phyloP scores from a whole-genome alignment of 345 rosid genomes.

The Hirschfeldia incana region DNA sequence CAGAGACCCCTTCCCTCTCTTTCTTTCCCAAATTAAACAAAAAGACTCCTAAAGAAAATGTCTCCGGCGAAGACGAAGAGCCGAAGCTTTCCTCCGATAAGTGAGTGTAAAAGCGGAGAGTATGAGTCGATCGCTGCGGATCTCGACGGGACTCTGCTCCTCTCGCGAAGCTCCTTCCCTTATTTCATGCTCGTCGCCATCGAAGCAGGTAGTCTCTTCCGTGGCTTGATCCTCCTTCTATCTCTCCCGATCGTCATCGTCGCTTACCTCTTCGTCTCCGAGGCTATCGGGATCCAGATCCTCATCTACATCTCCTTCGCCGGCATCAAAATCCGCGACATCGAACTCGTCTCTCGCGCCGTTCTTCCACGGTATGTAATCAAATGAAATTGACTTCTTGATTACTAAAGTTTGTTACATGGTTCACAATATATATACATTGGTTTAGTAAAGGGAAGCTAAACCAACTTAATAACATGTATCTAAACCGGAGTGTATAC shows the following conservation, averaged over 20 bases:
- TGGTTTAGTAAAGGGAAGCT: too few relatives aligned
- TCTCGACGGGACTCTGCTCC: conserved; percentile 82
- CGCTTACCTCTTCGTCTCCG: conserved; percentile 83
- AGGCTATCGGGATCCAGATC: conserved; percentile 85
- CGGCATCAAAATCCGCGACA: conserved; percentile 89
- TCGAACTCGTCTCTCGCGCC: conserved; percentile 91
- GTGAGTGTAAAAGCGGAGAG: conserved; percentile 47
- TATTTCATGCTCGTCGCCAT: conserved; percentile 93
- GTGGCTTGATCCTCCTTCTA: conserved; percentile 75
- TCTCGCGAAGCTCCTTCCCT: conserved; percentile 80
- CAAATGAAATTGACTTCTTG: too few relatives aligned
- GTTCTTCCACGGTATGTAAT: conserved; percentile 71
- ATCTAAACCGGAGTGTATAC: too few relatives aligned
- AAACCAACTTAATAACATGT: too few relatives aligned
- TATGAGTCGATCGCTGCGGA: conserved; percentile 87
- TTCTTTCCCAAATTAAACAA: background rate
- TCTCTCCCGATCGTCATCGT: conserved; percentile 74
- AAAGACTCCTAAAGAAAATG: conserved; percentile 33
- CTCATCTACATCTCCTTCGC: conserved; percentile 83
- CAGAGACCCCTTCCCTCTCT: conserved; percentile 44
- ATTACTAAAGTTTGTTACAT: too few relatives aligned
- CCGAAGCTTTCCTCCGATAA: conserved; percentile 58
- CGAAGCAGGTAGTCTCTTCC: conserved; percentile 90
- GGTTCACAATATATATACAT: too few relatives aligned
- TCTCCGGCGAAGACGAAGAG: conserved; percentile 30